Conservation (phyloP, 2,329 filamentous ascomycete genomes). For the Xylariaceae sp. region DNA sequence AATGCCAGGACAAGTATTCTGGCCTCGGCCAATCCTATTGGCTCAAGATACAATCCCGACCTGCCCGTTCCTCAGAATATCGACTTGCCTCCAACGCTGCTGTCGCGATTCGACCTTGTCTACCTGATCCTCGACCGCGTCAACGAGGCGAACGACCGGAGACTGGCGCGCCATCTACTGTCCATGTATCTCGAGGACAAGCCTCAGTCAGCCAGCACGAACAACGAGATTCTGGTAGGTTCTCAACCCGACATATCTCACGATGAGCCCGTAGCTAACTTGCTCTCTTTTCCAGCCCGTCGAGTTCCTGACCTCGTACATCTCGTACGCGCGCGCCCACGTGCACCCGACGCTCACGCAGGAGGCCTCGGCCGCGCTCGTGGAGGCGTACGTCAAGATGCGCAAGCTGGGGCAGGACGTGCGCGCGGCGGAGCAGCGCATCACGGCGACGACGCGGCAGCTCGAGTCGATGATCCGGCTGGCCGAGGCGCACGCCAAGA, state of each 20-base stretch:
- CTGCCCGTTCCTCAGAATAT: constrained; percentile 97
- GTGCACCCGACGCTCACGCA: constrained; percentile 76
- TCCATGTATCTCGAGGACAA: constrained; percentile 96
- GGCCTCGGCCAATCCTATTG: constrained; percentile 95
- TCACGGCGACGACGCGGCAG: constrained; percentile 94
- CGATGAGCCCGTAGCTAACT: constrained; percentile 13
- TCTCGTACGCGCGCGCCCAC: constrained; percentile 86
- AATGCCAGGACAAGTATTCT: constrained; percentile 95
- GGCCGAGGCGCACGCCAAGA: constrained; percentile 92
- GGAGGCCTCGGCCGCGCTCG: constrained; percentile 74
- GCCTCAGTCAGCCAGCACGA: constrained; percentile 71
- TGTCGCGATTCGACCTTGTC: constrained; percentile 94
- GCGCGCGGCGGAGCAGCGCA: constrained; percentile 84
- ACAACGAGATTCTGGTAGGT: constrained; percentile 73
- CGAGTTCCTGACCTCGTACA: constrained; percentile 93
- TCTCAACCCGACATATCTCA: neutral
- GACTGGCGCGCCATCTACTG: constrained; percentile 83
- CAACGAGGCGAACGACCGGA: constrained; percentile 82
- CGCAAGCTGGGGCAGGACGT: constrained; percentile 85
- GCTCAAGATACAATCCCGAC: constrained; percentile 94
- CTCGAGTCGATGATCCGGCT: constrained; percentile 98
- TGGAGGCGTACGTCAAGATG: constrained; percentile 88
- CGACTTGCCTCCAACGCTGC: constrained; percentile 85
- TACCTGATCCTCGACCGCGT: constrained; percentile 93
- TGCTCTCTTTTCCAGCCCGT: constrained; percentile 54